Base-by-base conservation (phyloP, 768 basidiomycete genomes). In the Kwoniella sp. region DNA sequence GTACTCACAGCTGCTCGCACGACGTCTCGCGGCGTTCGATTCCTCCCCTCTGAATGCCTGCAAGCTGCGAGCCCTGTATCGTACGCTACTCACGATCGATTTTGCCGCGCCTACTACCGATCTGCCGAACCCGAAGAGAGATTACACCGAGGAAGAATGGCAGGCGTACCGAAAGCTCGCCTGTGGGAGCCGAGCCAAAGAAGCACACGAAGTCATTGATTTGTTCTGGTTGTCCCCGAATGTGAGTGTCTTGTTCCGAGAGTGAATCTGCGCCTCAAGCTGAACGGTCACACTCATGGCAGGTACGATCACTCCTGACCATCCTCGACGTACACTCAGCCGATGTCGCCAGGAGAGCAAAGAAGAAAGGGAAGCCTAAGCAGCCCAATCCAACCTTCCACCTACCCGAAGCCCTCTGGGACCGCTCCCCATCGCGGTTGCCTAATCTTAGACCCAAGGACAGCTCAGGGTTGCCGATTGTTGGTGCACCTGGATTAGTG, bases 111-210 rank as follows among this genome's bases (percentile, higher is more conserved):
- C 57, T 2, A 70, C 65, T 3, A 57, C 62, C 19, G 65, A 70
- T 25, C 50, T 59, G 8, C 69, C 69, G 2, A 63, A 67, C 46
- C 57, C 50, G 3, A 54, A 46, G 11, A n/a, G 69, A 26, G 47
- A 40, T 7, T 70, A 70, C 33, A 58, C 69, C 1, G 63, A 61
- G 14, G 57, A 67, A n/a, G 59, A 70, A 46, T 70, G 69, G 69
- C 29, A 61, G 11, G 65, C 65, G 12, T 67, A 67, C 54, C 52
- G 62, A 12, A 58, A 59, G 36, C 34, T 53, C 12, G 56, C 58
- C 2, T 46, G 52, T 12, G 58, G 58, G 3, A 39, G 45, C 19
- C 38, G 53, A 23, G 60, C 56, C 0, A 31, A 28, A 22, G 53
- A 53, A 25, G 64, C 65, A 3, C 69, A 70, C 42, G 69, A 70